These are phyloP conservation scores for Cercospora berteroae DNA, from an alignment of 2,329 filamentous ascomycete species.

Conservation along the genomic window DNA sequence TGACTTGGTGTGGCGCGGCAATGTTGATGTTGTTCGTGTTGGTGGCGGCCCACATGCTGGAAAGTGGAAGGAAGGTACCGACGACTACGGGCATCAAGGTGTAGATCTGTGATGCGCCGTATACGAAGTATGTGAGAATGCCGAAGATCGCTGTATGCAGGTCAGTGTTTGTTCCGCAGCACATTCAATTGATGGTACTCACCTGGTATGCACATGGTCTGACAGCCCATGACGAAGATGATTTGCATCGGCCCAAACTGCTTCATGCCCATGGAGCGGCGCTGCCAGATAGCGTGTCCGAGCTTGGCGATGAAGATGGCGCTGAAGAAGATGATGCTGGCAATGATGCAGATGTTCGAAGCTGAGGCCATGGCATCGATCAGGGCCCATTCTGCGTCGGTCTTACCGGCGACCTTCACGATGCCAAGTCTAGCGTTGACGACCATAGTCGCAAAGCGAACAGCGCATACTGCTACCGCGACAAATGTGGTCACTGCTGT, in stretches of 20 bases:
- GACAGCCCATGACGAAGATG: constrained; percentile 66
- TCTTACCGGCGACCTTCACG: constrained; percentile 21
- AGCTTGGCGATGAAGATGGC: constrained; percentile 63
- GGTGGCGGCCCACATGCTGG: constrained; percentile 62
- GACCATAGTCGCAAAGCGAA: constrained; percentile 54
- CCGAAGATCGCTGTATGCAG: constrained; percentile 57
- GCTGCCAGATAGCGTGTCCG: constrained; percentile 55
- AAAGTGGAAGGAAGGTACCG: constrained; percentile 63
- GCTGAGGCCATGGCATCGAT: constrained; percentile 45
- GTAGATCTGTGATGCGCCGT: constrained; percentile 53
- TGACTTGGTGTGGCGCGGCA: constrained; percentile 26
- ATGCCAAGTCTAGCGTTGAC: constrained; percentile 42
- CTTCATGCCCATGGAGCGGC: constrained; percentile 56
- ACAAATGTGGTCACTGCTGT: constrained; percentile 50
- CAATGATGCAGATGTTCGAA: constrained; percentile 53
- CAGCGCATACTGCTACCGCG: constrained; percentile 52
- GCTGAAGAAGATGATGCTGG: constrained; percentile 62
- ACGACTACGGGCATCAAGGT: constrained; percentile 58
- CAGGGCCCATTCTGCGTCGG: constrained; percentile 13
- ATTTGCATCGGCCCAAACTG: constrained; percentile 65
- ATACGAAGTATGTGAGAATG: constrained; percentile 53
- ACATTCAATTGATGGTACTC: constrained; percentile 32
- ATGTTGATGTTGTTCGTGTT: constrained; percentile 32
- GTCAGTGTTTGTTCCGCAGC: constrained; percentile 17
- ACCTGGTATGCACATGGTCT: constrained; percentile 66